Base-by-base conservation (phyloP, 768 basidiomycete species). In the Mycena indigotica region DNA sequence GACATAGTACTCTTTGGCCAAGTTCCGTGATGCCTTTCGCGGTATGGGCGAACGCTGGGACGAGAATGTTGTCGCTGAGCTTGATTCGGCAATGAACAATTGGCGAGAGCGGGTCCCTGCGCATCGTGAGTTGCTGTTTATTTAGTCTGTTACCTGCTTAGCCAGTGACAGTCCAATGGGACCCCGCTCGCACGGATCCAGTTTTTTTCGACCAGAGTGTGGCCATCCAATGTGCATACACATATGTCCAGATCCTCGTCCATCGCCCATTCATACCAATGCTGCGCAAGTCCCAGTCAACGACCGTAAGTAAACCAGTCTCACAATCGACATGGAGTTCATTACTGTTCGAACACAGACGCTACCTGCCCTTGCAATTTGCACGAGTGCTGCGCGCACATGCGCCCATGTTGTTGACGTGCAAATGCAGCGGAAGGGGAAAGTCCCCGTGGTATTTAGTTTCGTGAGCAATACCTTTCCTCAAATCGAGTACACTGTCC, bases 251-350 rank as follows among this genome's bases (percentile, higher is more conserved):
- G 66, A 92, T 93, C 61, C 75, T 85, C 55, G 81, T 91, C 50
- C 91, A 93, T 69, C 79, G 91, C 38, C 88, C 88, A 4, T 93
- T 90, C 69, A 87, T 93, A 53, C 88, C 89, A 0, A 82, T 83
- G 0, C 80, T 84, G 4, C 73, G 79, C 44, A 84, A 84, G 54
- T 78, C 74, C n/a, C n/a, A n/a, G 12, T 63, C 66, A 8, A 68
- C 72, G 4, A 62, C 70, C 3, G 46, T 54, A 26, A 30, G 39
- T 46, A 17, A 17, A 25, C 16, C 10, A 3, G 5, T 15, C 21
- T 19, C 17, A 17, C 10, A 35, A 35, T 8, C 32, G 32, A 6
- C 13, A 16, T 10, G 35, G 25, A 38, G 21, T 28, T 28, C 15
- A 29, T 38, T 17, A 17, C 12, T 28, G 17, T 28, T 38, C 40